Conservation (phyloP, 2,329 filamentous ascomycete species). For the Graphium sp. region DNA sequence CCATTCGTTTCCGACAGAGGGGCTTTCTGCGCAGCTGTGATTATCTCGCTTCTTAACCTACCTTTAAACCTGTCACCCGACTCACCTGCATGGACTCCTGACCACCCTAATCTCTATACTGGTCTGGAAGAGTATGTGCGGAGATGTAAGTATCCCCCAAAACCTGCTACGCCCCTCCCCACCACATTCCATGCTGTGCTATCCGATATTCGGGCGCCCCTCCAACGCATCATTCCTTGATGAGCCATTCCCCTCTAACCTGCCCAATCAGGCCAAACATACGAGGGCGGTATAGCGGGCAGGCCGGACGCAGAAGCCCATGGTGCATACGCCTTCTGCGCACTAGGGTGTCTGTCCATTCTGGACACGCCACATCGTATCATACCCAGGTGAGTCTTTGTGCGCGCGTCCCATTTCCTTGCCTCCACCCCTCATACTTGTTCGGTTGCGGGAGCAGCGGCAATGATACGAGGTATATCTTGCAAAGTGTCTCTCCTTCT, state of each 20-base stretch:
- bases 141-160: constrained; percentile 41
- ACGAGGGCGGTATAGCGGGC: constrained; percentile 82
- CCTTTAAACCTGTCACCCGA: constrained; percentile 63
- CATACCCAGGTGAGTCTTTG: constrained; percentile 46
- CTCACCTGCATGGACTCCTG: constrained; percentile 47
- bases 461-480: no score
- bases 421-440: no score
- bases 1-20: constrained; percentile 23
- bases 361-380: constrained; percentile 62
- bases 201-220: background rate
- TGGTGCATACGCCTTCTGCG: constrained; percentile 92
- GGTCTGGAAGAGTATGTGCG: constrained; percentile 66
- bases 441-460: no score
- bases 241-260: constrained; percentile 1
- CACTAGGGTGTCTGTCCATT: constrained; percentile 74
- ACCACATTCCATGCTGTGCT: background rate
- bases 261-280: constrained; percentile 66
- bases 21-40: constrained; percentile 77
- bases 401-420: no score
- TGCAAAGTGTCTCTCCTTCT: constrained; percentile 15
- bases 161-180: constrained; percentile 2
- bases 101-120: constrained; percentile 48
- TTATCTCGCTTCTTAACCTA: constrained; percentile 69
- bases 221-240: background rate
- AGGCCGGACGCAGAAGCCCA: constrained; percentile 82